Percentiles rank a stretch among this genome's conserved stretches.
phyloP scores from a whole-genome alignment of 345 rosid species.

The Raphanus sativus region DNA sequence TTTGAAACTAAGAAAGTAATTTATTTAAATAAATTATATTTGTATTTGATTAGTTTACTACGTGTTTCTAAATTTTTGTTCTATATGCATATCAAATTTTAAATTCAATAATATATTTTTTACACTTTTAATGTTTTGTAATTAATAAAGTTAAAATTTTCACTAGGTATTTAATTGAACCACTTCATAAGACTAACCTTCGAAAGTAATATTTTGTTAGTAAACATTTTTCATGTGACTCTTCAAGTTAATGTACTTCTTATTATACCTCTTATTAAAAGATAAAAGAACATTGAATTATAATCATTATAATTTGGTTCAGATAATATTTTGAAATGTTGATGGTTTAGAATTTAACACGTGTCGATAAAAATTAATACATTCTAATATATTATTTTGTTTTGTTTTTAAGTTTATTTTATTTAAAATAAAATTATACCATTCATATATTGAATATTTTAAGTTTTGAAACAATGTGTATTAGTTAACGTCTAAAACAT shows the following conservation, averaged over 20 bases:
- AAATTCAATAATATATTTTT: too few relatives aligned
- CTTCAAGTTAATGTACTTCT: neutral
- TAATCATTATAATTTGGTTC: neutral
- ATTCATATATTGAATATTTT: too few relatives aligned
- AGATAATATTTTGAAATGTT: neutral
- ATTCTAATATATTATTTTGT: too few relatives aligned
- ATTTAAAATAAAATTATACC: too few relatives aligned
- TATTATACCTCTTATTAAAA: neutral
- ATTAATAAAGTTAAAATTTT: neutral
- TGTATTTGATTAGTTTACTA: neutral
- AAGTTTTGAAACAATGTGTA: too few relatives aligned
- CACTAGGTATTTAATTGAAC: neutral
- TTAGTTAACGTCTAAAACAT: too few relatives aligned
- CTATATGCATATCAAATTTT: neutral
- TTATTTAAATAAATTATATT: too few relatives aligned
- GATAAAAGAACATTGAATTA: neutral
- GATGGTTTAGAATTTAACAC: too few relatives aligned
- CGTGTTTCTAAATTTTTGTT: neutral
- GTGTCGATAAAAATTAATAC: neutral
- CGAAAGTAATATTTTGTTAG: too few relatives aligned
- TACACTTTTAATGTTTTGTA: neutral
- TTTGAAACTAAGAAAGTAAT: too few relatives aligned
- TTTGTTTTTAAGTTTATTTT: too few relatives aligned
- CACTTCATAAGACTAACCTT: neutral
- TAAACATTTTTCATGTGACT: neutral